Evolutionary conservation across 148 eudicot species (phyloP).

Genomic region (Fagopyrum esculentum): DNA sequence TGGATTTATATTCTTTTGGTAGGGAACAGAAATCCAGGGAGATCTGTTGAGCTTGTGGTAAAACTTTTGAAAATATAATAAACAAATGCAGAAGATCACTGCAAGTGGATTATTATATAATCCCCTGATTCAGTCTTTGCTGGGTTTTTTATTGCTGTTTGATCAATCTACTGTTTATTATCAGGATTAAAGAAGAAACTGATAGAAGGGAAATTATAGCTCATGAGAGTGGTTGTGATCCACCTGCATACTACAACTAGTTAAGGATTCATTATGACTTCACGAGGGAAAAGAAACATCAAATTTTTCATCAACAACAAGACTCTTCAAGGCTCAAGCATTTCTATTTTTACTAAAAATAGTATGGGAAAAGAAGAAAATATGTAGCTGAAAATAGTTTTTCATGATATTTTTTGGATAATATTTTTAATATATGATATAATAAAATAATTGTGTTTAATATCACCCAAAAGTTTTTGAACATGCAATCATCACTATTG

Average conservation of each 20-base stretch:
- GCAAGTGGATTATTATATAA: not conserved
- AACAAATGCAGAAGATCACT: not conserved
- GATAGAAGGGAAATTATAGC: not conserved
- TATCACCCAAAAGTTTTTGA: too few species aligned
- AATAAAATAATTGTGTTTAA: too few species aligned
- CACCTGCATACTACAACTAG: not conserved
- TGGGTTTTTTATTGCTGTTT: not conserved
- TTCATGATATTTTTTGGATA: too few species aligned
- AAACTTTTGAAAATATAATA: constrained; percentile 1
- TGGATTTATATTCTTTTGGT: not conserved
- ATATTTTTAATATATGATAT: too few species aligned
- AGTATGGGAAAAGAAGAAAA: too few species aligned
- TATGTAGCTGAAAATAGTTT: too few species aligned
- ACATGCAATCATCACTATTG: too few species aligned
- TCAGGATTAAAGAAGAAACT: not conserved
- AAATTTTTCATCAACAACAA: too few species aligned
- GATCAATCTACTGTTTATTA: not conserved
- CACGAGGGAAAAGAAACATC: not conserved
- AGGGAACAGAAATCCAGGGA: constrained; percentile 3
- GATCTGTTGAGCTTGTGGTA: not conserved
- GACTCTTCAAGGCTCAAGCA: too few species aligned
- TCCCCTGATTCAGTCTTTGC: constrained; percentile 1
- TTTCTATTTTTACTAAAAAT: too few species aligned
- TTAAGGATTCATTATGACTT: not conserved
- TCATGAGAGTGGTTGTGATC: not conserved